phyloP scores from a whole-genome alignment of 2,329 filamentous ascomycete genomes.

The Fusarium scirpi region DNA sequence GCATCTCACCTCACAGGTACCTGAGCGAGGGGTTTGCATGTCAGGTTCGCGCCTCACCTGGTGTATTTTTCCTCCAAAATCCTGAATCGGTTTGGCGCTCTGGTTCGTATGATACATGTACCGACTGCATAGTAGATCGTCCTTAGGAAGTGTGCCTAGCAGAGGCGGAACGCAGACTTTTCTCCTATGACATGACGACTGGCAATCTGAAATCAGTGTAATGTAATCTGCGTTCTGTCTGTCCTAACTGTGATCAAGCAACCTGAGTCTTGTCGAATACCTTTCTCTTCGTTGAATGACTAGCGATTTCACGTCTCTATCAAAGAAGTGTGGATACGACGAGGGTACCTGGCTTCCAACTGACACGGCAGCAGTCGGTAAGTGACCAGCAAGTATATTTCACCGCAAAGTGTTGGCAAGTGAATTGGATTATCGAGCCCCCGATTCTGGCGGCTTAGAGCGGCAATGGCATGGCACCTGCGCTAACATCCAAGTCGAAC shows the following conservation, averaged over 20 bases:
- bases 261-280: slow-evolving; percentile 2
- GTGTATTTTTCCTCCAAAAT: slow-evolving; percentile 27
- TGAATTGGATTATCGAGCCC: slow-evolving; percentile 27
- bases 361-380: slow-evolving; percentile 35
- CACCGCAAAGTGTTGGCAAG: slow-evolving; percentile 37
- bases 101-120: slow-evolving; percentile 16
- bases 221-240: slow-evolving; percentile 1
- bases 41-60: slow-evolving; percentile 32
- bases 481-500: slow-evolving; percentile 41
- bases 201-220: slow-evolving; percentile 15
- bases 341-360: slow-evolving; percentile 34
- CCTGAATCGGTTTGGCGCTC: slow-evolving; percentile 23
- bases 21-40: slow-evolving; percentile 40
- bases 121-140: slow-evolving; percentile 23
- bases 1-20: slow-evolving; percentile 33
- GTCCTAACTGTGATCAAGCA: not conserved
- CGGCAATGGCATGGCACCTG: slow-evolving; percentile 47
- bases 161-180: slow-evolving; percentile 15
- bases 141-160: slow-evolving; percentile 19
- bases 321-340: slow-evolving; percentile 40
- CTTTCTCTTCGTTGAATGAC: slow-evolving; percentile 12
- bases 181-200: slow-evolving; percentile 17
- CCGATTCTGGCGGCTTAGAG: slow-evolving; percentile 47
- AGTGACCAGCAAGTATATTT: slow-evolving; percentile 39
- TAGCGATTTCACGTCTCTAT: slow-evolving; percentile 5